phyloP scores from a whole-genome alignment of 257 asterid species.

The Solanum rostratum region DNA sequence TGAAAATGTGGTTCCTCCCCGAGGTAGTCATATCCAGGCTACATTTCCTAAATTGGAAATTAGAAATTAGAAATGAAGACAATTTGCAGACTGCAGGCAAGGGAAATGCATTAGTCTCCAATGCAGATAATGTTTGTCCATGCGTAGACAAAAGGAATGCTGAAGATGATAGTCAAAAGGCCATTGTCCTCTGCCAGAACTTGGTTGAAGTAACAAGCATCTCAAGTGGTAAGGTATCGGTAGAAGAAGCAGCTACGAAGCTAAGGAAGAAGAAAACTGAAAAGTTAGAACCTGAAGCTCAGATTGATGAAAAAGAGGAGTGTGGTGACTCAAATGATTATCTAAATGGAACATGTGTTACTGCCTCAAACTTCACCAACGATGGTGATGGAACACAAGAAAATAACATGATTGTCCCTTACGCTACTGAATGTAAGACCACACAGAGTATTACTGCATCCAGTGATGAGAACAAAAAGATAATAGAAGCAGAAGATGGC shows the following conservation, averaged over 20 bases:
- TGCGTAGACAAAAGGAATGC: not conserved
- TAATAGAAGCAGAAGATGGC: not conserved
- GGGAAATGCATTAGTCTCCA: not conserved
- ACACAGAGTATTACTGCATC: not conserved
- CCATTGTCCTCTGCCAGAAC: not conserved
- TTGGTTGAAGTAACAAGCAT: not conserved
- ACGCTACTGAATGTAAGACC: not conserved
- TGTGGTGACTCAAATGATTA: not conserved
- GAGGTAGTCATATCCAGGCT: too few species aligned
- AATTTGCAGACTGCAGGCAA: not conserved
- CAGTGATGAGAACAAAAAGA: not conserved
- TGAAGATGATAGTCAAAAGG: not conserved
- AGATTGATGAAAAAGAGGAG: not conserved
- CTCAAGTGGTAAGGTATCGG: not conserved
- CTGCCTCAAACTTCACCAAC: not conserved
- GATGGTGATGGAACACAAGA: not conserved
- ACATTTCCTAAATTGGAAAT: slow-evolving; percentile 7
- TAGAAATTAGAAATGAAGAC: not conserved
- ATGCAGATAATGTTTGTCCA: not conserved
- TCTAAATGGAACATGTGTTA: not conserved
- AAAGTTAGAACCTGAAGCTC: not conserved
- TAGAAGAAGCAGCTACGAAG: not conserved
- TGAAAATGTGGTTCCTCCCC: slow-evolving; percentile 72
- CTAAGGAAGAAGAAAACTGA: not conserved
- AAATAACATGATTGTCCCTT: not conserved